Conservation (phyloP, 371 early-diverging fungal species). For the Mucor saturninus region DNA sequence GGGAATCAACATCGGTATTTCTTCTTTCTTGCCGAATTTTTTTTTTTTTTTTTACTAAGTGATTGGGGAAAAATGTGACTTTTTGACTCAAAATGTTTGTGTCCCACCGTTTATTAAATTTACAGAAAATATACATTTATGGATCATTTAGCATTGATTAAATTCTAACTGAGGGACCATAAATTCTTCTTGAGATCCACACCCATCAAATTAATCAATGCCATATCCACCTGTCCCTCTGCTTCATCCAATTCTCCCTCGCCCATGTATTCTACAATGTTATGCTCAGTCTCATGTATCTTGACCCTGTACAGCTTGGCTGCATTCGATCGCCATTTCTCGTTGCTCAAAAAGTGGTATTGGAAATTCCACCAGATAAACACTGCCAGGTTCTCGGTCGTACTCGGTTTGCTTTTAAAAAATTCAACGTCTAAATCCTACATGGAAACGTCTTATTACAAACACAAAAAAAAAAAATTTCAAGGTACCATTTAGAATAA, state of each 20-base stretch:
- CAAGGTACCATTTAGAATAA: not conserved
- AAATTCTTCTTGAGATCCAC: slow-evolving; percentile 10
- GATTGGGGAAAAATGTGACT: too few relatives aligned
- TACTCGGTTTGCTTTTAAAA: slow-evolving; percentile 71
- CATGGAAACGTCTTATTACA: not conserved
- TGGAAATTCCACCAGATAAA: slow-evolving; percentile 80
- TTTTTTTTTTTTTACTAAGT: too few relatives aligned
- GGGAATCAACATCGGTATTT: too few relatives aligned
- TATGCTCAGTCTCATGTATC: slow-evolving; percentile 76
- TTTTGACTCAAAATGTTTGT: too few relatives aligned
- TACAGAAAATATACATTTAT: too few relatives aligned
- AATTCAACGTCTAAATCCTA: slow-evolving; percentile 81
- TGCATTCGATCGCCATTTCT: slow-evolving; percentile 25
- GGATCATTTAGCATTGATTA: too few relatives aligned
- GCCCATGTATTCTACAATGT: slow-evolving; percentile 77
- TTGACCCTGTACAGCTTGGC: slow-evolving; percentile 66
- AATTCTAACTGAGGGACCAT: too few relatives aligned
- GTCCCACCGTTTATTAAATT: too few relatives aligned
- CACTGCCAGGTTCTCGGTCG: slow-evolving; percentile 88
- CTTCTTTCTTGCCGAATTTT: too few relatives aligned
- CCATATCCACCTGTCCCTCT: slow-evolving; percentile 21
- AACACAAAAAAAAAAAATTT: not conserved
- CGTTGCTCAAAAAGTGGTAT: slow-evolving; percentile 44
- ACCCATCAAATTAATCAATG: slow-evolving; percentile 21
- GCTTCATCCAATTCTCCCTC: slow-evolving; percentile 43